A percentile compares a stretch with the other conserved stretches of the same genome.
phyloP scores from a whole-genome alignment of 352 stramenopile genomes.

The Halophytophthora polymorphica region DNA sequence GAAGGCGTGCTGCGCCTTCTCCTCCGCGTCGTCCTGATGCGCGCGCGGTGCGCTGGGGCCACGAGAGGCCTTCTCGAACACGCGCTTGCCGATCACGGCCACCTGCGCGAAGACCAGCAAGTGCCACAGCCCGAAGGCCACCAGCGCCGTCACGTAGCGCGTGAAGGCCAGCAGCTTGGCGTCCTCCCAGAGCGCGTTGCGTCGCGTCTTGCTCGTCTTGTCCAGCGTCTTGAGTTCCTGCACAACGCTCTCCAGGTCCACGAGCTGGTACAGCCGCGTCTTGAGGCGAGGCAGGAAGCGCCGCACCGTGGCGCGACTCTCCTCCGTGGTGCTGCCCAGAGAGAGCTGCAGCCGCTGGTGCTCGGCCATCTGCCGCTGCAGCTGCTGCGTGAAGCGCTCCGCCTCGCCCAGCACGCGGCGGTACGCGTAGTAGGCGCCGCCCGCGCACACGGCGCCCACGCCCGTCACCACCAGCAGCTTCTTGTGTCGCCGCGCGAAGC shows the following conservation, averaged over 20 bases:
- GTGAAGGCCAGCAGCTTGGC: conserved; percentile 70
- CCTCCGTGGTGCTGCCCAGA: conserved; percentile 65
- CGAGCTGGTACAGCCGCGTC: conserved; percentile 49
- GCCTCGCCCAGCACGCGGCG: conserved; percentile 57
- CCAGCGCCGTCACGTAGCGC: conserved; percentile 68
- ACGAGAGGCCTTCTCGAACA: conserved; percentile 52
- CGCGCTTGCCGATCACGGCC: conserved; percentile 69
- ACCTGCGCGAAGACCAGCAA: conserved; percentile 79
- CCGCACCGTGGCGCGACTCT: conserved; percentile 71
- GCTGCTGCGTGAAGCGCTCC: conserved; percentile 64
- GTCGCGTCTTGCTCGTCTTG: conserved; percentile 54
- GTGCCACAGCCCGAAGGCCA: conserved; percentile 78
- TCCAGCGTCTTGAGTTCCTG: conserved; percentile 70
- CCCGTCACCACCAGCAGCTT: conserved; percentile 49
- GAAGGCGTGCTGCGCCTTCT: conserved; percentile 63
- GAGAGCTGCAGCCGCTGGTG: conserved; percentile 74
- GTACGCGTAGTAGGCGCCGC: conserved; percentile 70
- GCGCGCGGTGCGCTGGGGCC: conserved; percentile 11
- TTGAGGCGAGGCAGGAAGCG: conserved; percentile 72
- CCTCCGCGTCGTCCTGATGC: conserved; percentile 32
- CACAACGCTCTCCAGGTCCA: conserved; percentile 72
- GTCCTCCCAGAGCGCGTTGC: conserved; percentile 70
- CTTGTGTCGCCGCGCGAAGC: conserved; percentile 71
- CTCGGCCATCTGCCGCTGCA: conserved; percentile 70
- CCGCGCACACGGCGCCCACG: conserved; percentile 47